phyloP scores from a whole-genome alignment of 164 flowering plant genomes.

The Taxillus chinensis region DNA sequence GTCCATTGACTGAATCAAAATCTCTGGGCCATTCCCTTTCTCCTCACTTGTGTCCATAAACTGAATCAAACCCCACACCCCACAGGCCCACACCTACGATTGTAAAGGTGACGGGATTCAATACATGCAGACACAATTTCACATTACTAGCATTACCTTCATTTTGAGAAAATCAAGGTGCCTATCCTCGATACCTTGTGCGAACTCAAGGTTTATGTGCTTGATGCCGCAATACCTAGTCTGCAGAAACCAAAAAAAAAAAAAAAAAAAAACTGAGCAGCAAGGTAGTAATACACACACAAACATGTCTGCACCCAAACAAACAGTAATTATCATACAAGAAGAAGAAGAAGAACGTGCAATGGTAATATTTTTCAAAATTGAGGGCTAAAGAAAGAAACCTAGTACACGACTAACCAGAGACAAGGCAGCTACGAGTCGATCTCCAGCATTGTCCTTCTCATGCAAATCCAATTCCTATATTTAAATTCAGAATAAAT shows the following conservation, averaged over 20 bases:
- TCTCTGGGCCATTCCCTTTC: too few relatives aligned
- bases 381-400: not conserved
- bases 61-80: too few relatives aligned
- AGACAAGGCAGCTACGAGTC: constrained; percentile 69
- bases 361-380: too few relatives aligned
- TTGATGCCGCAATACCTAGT: constrained; percentile 52
- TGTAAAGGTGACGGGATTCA: too few relatives aligned
- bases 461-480: constrained; percentile 76
- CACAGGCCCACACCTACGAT: too few relatives aligned
- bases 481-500: not conserved
- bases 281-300: not conserved
- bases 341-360: not conserved
- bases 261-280: not conserved
- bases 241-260: constrained; percentile 21
- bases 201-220: constrained; percentile 72
- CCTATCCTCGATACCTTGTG: constrained; percentile 71
- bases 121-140: too few relatives aligned
- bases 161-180: constrained; percentile 42
- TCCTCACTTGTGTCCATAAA: too few relatives aligned
- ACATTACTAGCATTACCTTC: constrained; percentile 31
- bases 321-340: not conserved
- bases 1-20: too few relatives aligned
- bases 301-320: too few relatives aligned
- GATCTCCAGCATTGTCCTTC: constrained; percentile 62
- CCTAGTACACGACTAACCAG: constrained; percentile 33